Conservation (phyloP, 257 asterid species). For the Lycium ferocissimum region DNA sequence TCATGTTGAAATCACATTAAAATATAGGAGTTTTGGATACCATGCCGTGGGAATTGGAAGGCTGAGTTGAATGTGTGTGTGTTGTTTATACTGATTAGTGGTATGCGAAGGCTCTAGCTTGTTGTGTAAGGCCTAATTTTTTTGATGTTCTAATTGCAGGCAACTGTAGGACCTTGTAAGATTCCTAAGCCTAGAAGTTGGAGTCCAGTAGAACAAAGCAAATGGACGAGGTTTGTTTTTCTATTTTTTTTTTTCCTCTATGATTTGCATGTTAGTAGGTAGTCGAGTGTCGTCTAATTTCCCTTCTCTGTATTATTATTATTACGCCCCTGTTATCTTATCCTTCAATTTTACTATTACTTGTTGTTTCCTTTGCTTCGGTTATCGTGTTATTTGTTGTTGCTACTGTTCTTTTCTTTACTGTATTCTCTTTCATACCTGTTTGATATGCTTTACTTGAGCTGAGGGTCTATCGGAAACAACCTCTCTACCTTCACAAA, state of each 20-base stretch:
- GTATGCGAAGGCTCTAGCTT: background rate
- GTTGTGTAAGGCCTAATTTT: background rate
- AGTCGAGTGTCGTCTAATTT: too few relatives aligned
- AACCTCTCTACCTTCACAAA: too few relatives aligned
- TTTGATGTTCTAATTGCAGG: constrained; percentile 54
- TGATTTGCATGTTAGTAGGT: constrained; percentile 7
- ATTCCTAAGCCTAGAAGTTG: constrained; percentile 92
- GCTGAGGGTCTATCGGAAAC: too few relatives aligned
- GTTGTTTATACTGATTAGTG: background rate
- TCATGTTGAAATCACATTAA: background rate
- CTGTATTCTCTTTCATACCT: too few relatives aligned
- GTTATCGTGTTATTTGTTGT: too few relatives aligned
- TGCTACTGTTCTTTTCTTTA: too few relatives aligned
- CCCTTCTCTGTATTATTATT: too few relatives aligned
- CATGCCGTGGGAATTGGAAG: constrained; percentile 3
- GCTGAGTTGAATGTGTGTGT: background rate
- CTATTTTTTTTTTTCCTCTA: background rate
- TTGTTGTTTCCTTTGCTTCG: too few relatives aligned
- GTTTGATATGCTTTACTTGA: too few relatives aligned
- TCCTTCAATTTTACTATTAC: too few relatives aligned
- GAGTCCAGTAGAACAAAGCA: constrained; percentile 95
- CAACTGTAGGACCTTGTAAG: constrained; percentile 91
- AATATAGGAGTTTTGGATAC: background rate
- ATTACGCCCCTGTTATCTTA: too few relatives aligned
- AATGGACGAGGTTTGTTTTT: constrained; percentile 85